Conservation (phyloP, 2,329 filamentous ascomycete species). For the Aspergillus aculeatus region DNA sequence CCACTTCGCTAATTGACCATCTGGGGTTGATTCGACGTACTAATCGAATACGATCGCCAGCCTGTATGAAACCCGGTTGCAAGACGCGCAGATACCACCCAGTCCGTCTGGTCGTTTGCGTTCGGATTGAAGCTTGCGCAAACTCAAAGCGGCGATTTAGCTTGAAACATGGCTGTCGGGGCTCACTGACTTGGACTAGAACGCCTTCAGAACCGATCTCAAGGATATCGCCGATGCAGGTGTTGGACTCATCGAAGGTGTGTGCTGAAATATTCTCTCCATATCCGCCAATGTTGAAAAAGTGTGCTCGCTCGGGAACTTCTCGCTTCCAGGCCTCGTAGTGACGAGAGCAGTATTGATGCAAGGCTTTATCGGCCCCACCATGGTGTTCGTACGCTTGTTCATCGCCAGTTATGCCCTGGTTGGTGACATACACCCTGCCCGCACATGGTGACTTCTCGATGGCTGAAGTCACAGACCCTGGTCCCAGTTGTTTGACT, state of each 20-base stretch:
- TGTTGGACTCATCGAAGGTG: slow-evolving; percentile 57
- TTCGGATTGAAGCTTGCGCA: slow-evolving; percentile 60
- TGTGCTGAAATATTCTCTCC: background rate
- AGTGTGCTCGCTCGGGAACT: slow-evolving; percentile 49
- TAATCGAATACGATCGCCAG: background rate
- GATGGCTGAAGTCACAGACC: background rate
- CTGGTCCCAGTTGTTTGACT: background rate
- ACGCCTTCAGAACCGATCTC: slow-evolving; percentile 50
- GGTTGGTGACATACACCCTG: background rate
- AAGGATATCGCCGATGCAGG: slow-evolving; percentile 65
- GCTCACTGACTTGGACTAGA: slow-evolving; percentile 59
- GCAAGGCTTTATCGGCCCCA: slow-evolving; percentile 62
- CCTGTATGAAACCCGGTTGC: slow-evolving; percentile 50
- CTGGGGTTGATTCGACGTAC: background rate
- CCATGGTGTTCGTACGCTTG: slow-evolving; percentile 56
- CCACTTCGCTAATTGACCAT: background rate
- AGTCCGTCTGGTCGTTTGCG: slow-evolving; percentile 58
- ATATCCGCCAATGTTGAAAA: slow-evolving; percentile 28
- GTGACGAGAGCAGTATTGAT: slow-evolving; percentile 60
- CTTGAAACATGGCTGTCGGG: slow-evolving; percentile 66
- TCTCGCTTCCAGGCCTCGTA: slow-evolving; percentile 55
- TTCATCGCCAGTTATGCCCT: background rate
- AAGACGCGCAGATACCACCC: slow-evolving; percentile 68
- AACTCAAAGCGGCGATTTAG: slow-evolving; percentile 66
- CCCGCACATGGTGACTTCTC: background rate